Base-by-base conservation (phyloP, 73 alveolate species). In the Paramecium sonneborni region DNA sequence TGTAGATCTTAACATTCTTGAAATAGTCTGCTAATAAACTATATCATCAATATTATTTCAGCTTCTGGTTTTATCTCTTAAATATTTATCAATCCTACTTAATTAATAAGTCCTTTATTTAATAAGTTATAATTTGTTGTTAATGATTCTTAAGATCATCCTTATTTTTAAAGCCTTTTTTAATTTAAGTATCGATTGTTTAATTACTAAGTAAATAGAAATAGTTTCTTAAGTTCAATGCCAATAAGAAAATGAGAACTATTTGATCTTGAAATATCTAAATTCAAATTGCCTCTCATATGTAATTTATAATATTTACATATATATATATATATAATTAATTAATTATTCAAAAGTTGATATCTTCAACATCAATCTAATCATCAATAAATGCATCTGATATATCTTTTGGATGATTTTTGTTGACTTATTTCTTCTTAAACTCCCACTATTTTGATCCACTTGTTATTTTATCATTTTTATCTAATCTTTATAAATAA, bases 331-430 rank as follows among this genome's bases (percentile, higher is more conserved):
- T n/a, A 52, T 52, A 52, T 52, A 52, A 18, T 18, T 18, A 52
- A 52, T 52, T 52, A 52, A 52, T 52, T 52, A 62, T 30, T 62
- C 84, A 74, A 74, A 74, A 74, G 44, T 74, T 39, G 24, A 74
- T 39, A 34, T 74, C 87, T 21, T 74, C 87, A 74, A 74, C 58
- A 74, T 74, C 87, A 6, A 74, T 37, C 32, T 74, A 28, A 74
- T 74, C 58, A 37, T 74, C 62, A 34, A 74, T 37, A 74, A 32
- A 74, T 4, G 87, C 87, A 74, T 74, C 87, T 37, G 87, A 37
- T 34, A 74, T 23, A 74, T 74, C 87, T 39, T 74, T 74, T 1
- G 56, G 58, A 21, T 74, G 34, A 74, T 74, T 74, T 39, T 74
- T 39, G n/a, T 32, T 34, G 87, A 37, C 58, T 12, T 62, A 7